These are phyloP conservation scores for Juglanconis oblonga DNA, from an alignment of 2,329 filamentous ascomycete species.

Conservation along the genomic window DNA sequence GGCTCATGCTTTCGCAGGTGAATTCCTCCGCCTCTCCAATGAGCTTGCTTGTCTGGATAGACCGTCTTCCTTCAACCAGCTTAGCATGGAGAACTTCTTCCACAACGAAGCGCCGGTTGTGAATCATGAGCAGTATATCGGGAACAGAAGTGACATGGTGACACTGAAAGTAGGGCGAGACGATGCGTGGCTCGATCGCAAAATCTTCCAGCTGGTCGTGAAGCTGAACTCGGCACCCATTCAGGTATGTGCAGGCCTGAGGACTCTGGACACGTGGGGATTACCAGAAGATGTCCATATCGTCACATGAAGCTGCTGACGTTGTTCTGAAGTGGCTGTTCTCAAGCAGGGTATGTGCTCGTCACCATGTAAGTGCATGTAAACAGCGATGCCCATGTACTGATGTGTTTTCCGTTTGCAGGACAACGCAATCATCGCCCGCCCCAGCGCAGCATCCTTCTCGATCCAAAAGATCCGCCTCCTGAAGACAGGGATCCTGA, in stretches of 20 bases:
- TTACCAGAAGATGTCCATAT: no score
- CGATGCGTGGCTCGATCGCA: slow-evolving; percentile 2
- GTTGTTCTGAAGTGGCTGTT: not conserved
- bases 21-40: not conserved
- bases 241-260: not conserved
- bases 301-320: not conserved
- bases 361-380: not conserved
- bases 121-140: not conserved
- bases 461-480: not conserved
- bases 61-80: not conserved
- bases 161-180: not conserved
- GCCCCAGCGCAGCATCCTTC: not conserved
- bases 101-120: not conserved
- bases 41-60: not conserved
- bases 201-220: not conserved
- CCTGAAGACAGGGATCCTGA: not conserved
- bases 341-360: not conserved
- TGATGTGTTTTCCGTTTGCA: not conserved
- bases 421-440: not conserved
- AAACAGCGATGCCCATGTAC: not conserved
- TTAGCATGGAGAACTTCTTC: not conserved
- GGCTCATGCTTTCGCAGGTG: not conserved
- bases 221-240: not conserved
- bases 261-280: no score
- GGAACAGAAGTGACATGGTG: not conserved